Evolutionary conservation across 495 filamentous ascomycete species (phyloP), one percentile per base, ranked within the genome.

Genomic region (Tuber calosporum): DNA sequence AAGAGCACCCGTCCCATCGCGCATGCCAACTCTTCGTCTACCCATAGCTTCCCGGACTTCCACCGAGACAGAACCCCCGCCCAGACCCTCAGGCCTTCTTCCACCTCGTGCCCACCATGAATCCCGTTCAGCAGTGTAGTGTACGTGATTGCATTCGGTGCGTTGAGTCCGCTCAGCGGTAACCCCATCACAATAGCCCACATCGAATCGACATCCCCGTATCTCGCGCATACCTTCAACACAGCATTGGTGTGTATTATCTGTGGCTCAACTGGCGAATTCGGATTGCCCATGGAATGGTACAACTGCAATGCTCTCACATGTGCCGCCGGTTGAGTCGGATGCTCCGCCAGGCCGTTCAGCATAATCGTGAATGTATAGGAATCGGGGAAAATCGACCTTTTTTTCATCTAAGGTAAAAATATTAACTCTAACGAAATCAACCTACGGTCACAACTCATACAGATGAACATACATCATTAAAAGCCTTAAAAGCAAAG

Each of bases 241-340:
- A 93, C 87, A 9, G 93, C 92, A 82, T 99, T 97, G 67, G 90
- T 88, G 80, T 98, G 95, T 68, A 92, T 90, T 15, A 90, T 89
- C 73, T 87, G 89, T 1, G 89, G 91, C 73, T 88, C 83, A 69
- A 94, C 83, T 2, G 82, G 82, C 0, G 86, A 87, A 53, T 87
- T 89, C 3, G 85, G 82, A 1, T 82, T 83, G 45, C 84, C 83
- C 84, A 97, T 90, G 66, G 88, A 89, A 73, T 89, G 85, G 83
- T 95, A 97, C 30, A 96, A 85, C 26, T 85, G 83, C 26, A 91
- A 75, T 0, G 92, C 91, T 69, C 88, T 87, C 22, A 83, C 80
- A 7, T 92, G 84, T 37, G 88, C 86, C 36, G 87, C 77, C 42
- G 83, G 81, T 20, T 84, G 83, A 39, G 88, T 83, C 1, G 85